Evolutionary conservation across 2,329 filamentous ascomycete species (phyloP).

Genomic region (Pestalotiopsis sp.): DNA sequence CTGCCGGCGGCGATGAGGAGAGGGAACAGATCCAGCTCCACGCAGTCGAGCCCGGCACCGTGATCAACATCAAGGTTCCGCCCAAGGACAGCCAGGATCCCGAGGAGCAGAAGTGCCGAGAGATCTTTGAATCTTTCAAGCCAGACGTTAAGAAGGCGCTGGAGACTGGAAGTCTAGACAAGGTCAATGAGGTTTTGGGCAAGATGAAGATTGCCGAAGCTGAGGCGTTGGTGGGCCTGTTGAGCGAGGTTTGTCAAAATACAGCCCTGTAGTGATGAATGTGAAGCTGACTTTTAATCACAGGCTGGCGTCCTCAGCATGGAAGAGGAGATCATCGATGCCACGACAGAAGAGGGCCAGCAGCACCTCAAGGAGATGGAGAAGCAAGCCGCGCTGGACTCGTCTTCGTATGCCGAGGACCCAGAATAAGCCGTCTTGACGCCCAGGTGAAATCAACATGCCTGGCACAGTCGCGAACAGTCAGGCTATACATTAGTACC

Average conservation of each 20-base stretch:
- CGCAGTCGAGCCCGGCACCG: slow-evolving; percentile 89
- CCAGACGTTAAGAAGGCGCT: slow-evolving; percentile 81
- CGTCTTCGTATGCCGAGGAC: slow-evolving; percentile 34
- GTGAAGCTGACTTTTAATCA: slow-evolving; percentile 20
- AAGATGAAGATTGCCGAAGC: slow-evolving; percentile 89
- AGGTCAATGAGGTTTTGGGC: slow-evolving; percentile 84
- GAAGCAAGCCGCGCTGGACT: slow-evolving; percentile 46
- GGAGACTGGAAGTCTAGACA: slow-evolving; percentile 84
- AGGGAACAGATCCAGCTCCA: slow-evolving; percentile 98
- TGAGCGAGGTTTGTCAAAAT: slow-evolving; percentile 63
- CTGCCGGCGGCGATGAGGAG: slow-evolving; percentile 56
- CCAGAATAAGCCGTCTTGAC: slow-evolving; percentile 37
- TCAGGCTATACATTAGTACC: no score
- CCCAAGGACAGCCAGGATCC: slow-evolving; percentile 67
- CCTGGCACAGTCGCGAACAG: not conserved
- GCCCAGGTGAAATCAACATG: not conserved
- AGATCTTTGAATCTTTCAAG: slow-evolving; percentile 82
- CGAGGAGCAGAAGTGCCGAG: slow-evolving; percentile 63
- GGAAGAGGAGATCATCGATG: slow-evolving; percentile 92
- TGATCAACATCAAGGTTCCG: slow-evolving; percentile 86
- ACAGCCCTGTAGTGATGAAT: slow-evolving; percentile 36
- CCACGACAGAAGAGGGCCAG: slow-evolving; percentile 85
- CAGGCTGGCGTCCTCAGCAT: slow-evolving; percentile 85
- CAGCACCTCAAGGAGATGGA: slow-evolving; percentile 77
- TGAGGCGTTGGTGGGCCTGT: slow-evolving; percentile 78